Base-by-base conservation (phyloP, 176 grass and related monocot genomes). In the Typha latifolia region DNA sequence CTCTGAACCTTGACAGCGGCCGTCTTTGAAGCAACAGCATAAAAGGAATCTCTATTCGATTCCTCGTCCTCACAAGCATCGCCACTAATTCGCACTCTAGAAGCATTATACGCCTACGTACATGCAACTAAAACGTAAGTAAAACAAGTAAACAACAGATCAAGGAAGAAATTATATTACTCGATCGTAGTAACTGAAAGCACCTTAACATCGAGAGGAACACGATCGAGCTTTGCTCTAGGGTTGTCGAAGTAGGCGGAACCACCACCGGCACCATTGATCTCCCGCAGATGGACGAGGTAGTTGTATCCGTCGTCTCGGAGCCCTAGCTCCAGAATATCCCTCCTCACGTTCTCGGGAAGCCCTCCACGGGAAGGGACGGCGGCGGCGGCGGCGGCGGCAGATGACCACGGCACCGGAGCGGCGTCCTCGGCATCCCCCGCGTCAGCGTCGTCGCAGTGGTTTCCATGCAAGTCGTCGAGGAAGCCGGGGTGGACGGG, bases 301-400 rank as follows among this genome's bases (percentile, higher is more conserved):
- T 99, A 99, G 53, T 99, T 99, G 79, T 99, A 99, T 12, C 89
- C 94, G 12, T 99, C 94, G 71, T 99, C 94, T 0, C 85, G 94
- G 75, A 99, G 80, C 62, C 89, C 94, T 66, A 99, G 72, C 75
- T 90, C 89, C 49, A 99, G 78, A 65, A 99, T 99, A 74, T 99
- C 83, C 48, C 70, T 69, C 76, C 83, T 90, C 37, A 93, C 70
- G 47, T 90, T 67, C 16, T 90, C 76, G 4, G 70, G 61, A 31
- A 87, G 75, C 20, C 49, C 27, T 14, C 21, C 49, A 14, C 48
- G 8, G 3, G 50, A 29, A 0, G 68, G 62, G 10, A 15, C 48
- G 11, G 29, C 64, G 11, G 26, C 11, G 72, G 32, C 31, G 11
- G 3, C 51, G 49, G 27, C 49, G 4, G 12, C 49, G 51, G 12